These are phyloP conservation scores for Solanum appendiculatum DNA, from an alignment of 257 asterid species.

Conservation along the genomic window DNA sequence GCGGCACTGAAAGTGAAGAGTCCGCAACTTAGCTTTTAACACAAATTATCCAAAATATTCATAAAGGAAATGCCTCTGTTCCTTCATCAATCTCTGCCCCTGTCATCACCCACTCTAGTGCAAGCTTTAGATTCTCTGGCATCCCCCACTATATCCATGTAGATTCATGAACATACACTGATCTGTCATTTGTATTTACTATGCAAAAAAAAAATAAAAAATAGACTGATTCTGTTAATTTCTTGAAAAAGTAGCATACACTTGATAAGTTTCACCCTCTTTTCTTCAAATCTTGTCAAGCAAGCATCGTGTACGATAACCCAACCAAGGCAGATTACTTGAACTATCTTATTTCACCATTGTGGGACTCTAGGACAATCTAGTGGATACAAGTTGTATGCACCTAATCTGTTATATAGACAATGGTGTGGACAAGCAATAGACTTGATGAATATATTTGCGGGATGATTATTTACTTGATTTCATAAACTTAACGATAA, in stretches of 20 bases:
- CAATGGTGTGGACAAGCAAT: background rate
- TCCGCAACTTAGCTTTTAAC: background rate
- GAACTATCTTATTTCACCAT: background rate
- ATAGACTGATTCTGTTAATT: background rate
- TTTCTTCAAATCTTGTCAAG: background rate
- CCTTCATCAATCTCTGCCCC: background rate
- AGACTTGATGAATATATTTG: background rate
- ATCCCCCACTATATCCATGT: background rate
- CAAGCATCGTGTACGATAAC: background rate
- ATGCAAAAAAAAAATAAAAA: background rate
- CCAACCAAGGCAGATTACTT: background rate
- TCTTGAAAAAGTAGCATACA: background rate
- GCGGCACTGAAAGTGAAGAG: background rate
- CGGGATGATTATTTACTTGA: background rate
- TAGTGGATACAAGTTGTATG: background rate
- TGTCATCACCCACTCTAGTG: background rate
- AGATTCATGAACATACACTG: background rate
- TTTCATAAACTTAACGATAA: background rate
- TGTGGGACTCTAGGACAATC: background rate
- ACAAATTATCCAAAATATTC: background rate
- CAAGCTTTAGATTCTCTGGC: background rate
- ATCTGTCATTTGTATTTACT: background rate
- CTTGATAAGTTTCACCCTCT: background rate
- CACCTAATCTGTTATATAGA: background rate
- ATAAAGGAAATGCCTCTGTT: background rate